Base-by-base conservation (phyloP, 768 basidiomycete genomes). In the Pleurotus cornucopiae region DNA sequence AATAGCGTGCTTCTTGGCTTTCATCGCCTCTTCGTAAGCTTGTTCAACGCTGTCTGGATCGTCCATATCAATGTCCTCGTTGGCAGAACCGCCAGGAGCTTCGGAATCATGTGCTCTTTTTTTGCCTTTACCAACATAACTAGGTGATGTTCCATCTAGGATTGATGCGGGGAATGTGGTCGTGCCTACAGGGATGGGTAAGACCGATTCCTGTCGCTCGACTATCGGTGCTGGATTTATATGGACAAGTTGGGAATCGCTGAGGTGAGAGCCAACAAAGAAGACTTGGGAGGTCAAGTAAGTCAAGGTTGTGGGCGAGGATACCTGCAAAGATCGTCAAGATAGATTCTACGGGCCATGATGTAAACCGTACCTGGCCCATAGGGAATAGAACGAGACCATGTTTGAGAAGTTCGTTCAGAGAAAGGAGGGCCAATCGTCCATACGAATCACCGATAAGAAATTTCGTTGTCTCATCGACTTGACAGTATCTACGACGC, bases 211-310 rank as follows among this genome's bases (percentile, higher is more conserved):
- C 13, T 73, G 70, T 7, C 71, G 60, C 11, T 69, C 65, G 6
- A 76, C 73, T n/a, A 73, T 59, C 0, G 85, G 79, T 1, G 69
- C 71, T 37, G 69, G 61, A 9, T 73, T 79, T 54, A 96, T 79
- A 49, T 79, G 76, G 2, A 94, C 62, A 7, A 95, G 70, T 60
- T 93, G 89, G 1, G 91, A 88, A 66, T 94, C 85, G 14, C 91
- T 91, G 13, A 80, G 73, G 61, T 92, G 88, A 5, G 93, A 94
- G 14, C 92, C 90, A 18, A 94, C 73, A 63, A 86, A 96, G 6
- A 94, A 59, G 6, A 80, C 69, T 66, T 90, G 85, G 46, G 82
- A 78, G 4, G 83, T 76, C 11, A 97, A 76, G 62, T 92, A 87
- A 1, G 88, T 83, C 57, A 96, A 64, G 9, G 84, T 79, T 7